A percentile compares a stretch with the other conserved stretches of the same genome.
phyloP scores from a whole-genome alignment of 2,329 filamentous ascomycete genomes.

The Epichloe aotearoae region DNA sequence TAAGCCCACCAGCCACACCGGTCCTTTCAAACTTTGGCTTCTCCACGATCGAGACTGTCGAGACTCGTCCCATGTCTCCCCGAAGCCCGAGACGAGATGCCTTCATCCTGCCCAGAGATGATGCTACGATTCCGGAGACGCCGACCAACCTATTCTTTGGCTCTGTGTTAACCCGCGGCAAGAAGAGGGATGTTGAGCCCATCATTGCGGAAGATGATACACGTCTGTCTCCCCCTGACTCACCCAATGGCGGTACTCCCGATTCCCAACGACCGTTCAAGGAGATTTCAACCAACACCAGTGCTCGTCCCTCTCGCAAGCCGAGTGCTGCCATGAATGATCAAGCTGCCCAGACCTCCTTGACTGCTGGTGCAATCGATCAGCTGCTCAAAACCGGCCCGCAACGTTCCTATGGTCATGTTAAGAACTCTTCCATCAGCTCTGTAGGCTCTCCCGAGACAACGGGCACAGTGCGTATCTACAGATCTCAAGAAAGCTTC shows the following conservation, averaged over 20 bases:
- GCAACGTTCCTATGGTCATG: conserved; percentile 13
- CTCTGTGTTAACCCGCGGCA: conserved; percentile 32
- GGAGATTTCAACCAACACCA: conserved; percentile 48
- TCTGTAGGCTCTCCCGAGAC: conserved; percentile 23
- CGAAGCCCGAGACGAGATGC: conserved; percentile 41
- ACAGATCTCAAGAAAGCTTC: conserved; percentile 36
- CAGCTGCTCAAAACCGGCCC: conserved; percentile 45
- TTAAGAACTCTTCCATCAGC: conserved; percentile 24
- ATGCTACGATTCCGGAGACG: conserved; percentile 23
- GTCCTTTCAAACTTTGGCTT: conserved; percentile 24
- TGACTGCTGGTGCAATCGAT: conserved; percentile 75
- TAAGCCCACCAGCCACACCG: conserved; percentile 14
- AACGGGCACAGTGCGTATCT: conserved; percentile 28
- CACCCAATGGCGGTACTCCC: conserved; percentile 31
- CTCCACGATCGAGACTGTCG: conserved; percentile 31
- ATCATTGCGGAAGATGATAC: conserved; percentile 54
- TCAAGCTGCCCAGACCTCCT: conserved; percentile 65
- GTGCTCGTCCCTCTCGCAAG: conserved; percentile 27
- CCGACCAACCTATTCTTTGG: conserved; percentile 30
- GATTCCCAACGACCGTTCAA: conserved; percentile 46
- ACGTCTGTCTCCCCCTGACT: conserved; percentile 34
- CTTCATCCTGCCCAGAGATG: conserved; percentile 41
- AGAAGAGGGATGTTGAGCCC: conserved; percentile 25
- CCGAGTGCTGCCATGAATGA: conserved; percentile 40
- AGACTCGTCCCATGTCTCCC: conserved; percentile 32